These are phyloP conservation scores for Akanthomyces uredinophilus DNA, from an alignment of 2,329 filamentous ascomycete species.

Conservation along the genomic window DNA sequence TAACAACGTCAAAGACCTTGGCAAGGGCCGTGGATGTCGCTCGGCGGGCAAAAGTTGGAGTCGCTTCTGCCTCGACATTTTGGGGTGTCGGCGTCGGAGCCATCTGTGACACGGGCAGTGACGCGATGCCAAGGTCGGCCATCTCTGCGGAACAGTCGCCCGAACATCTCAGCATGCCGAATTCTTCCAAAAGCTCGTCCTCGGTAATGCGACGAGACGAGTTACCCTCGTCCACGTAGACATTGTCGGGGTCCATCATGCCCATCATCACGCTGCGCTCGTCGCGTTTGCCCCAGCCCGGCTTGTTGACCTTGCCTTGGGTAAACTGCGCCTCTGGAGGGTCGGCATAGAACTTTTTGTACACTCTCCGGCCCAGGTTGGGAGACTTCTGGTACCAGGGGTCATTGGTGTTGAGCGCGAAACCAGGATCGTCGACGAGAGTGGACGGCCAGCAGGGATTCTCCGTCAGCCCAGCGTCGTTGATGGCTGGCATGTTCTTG, in stretches of 20 bases:
- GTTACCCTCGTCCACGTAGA: conserved; percentile 9
- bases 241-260: neutral
- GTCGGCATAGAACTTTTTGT: conserved; percentile 9
- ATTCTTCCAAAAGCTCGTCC: neutral
- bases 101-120: too few relatives aligned
- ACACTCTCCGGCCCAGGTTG: neutral
- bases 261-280: neutral
- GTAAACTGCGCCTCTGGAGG: neutral
- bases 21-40: too few relatives aligned
- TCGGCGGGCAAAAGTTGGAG: too few relatives aligned
- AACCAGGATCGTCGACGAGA: conserved; percentile 20
- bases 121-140: too few relatives aligned
- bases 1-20: too few relatives aligned
- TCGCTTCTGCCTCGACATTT: too few relatives aligned
- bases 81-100: too few relatives aligned
- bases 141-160: too few relatives aligned
- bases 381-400: neutral
- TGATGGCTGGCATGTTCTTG: conserved; percentile 5
- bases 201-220: conserved; percentile 7
- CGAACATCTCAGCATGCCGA: too few relatives aligned
- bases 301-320: conserved; percentile 4
- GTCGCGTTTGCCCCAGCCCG: conserved; percentile 1
- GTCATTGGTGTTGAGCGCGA: conserved; percentile 20
- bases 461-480: conserved; percentile 18
- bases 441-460: conserved; percentile 22